phyloP scores from a whole-genome alignment of 1,284 basidiomycete genomes.

The Phlebopus sp. region DNA sequence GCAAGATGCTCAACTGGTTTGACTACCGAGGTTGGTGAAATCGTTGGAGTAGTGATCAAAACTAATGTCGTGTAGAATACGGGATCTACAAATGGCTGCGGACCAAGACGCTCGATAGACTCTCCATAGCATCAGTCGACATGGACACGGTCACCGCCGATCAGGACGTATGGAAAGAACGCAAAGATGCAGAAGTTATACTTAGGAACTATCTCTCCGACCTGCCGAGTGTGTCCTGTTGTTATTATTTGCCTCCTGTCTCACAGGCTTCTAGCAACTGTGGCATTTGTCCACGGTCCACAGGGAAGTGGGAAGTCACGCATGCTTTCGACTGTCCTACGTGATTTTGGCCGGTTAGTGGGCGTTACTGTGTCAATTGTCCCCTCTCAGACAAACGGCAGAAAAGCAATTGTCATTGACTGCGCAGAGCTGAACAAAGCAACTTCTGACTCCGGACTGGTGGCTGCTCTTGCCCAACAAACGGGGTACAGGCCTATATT shows the following conservation, averaged over 20 bases:
- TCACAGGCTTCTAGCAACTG: constrained; percentile 43
- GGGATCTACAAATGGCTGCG: constrained; percentile 66
- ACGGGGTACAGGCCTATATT: constrained; percentile 93
- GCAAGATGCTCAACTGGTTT: constrained; percentile 82
- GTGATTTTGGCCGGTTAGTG: constrained; percentile 57
- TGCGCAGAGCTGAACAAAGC: constrained; percentile 75
- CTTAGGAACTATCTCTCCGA: constrained; percentile 74
- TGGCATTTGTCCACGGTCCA: constrained; percentile 88
- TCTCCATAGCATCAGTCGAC: constrained; percentile 34
- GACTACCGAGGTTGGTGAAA: constrained; percentile 57
- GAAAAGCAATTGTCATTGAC: constrained; percentile 77
- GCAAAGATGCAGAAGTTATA: constrained; percentile 70
- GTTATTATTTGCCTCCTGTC: not conserved
- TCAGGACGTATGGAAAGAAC: constrained; percentile 74
- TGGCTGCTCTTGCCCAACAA: constrained; percentile 72
- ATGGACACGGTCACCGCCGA: constrained; percentile 13
- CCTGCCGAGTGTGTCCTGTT: constrained; percentile 52
- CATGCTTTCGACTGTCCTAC: constrained; percentile 64
- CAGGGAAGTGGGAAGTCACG: constrained; percentile 87
- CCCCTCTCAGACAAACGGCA: constrained; percentile 27
- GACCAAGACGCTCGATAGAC: constrained; percentile 50
- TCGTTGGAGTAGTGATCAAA: not conserved
- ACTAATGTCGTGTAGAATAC: constrained; percentile 46
- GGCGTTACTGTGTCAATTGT: not conserved
- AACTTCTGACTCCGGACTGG: constrained; percentile 68